Percentiles rank a stretch among this genome's conserved stretches.
Evolutionary conservation across 2,329 filamentous ascomycete genomes (phyloP).

Genomic region (Fusarium papillatum): DNA sequence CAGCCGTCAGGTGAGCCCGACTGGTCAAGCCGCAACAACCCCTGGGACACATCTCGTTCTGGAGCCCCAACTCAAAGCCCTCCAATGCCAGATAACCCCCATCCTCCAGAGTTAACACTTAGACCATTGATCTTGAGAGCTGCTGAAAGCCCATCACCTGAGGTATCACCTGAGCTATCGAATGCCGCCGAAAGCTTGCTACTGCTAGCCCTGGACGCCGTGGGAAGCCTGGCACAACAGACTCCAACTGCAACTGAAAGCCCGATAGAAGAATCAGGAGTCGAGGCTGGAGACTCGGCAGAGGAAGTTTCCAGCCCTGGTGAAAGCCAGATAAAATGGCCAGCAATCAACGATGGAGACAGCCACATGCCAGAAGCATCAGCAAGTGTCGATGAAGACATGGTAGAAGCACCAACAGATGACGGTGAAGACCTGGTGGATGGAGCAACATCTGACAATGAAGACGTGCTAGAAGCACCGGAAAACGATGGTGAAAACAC

Average conservation of each 20-base stretch:
- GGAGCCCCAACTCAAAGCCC: not conserved
- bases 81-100: not conserved
- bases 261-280: not conserved
- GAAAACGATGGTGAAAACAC: not conserved
- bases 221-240: not conserved
- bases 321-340: not conserved
- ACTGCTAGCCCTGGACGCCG: not conserved
- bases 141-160: not conserved
- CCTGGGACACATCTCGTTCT: not conserved
- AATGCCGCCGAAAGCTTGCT: not conserved
- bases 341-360: not conserved
- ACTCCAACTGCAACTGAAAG: not conserved
- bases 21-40: not conserved
- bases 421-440: not conserved
- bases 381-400: not conserved
- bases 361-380: not conserved
- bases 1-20: not conserved
- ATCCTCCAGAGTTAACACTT: not conserved
- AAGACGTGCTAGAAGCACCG: not conserved
- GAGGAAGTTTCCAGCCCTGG: not conserved
- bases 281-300: not conserved
- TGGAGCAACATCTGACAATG: not conserved
- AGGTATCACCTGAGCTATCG: not conserved
- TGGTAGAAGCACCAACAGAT: not conserved
- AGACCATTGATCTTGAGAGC: not conserved